phyloP scores from a whole-genome alignment of 169 alveolate genomes.

The Eimeria necatrix region DNA sequence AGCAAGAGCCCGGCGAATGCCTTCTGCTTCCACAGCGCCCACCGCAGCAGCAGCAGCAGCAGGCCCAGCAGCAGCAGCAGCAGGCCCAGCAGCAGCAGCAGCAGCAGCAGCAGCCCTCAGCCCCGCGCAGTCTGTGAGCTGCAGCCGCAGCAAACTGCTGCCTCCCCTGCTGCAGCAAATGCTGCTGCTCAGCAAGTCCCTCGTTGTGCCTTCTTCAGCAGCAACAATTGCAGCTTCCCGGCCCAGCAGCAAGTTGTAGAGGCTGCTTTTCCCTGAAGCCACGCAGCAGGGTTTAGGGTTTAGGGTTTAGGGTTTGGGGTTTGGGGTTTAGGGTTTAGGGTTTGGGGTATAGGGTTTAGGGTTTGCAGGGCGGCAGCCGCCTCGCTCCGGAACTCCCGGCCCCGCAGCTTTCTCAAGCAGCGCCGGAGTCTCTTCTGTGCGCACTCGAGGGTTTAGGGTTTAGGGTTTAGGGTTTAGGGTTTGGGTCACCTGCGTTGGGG shows the following conservation, averaged over 20 bases:
- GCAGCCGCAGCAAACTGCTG: neutral
- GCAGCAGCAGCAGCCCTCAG: neutral
- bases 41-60: neutral
- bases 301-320: conserved; percentile 39
- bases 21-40: conserved; percentile 58
- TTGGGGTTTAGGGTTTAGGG: neutral
- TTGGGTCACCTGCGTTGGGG: conserved; percentile 67
- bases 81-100: conserved; percentile 1
- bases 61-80: neutral
- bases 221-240: conserved; percentile 71
- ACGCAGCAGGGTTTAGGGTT: neutral
- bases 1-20: conserved; percentile 55
- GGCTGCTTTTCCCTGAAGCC: conserved; percentile 60
- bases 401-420: no score
- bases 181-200: conserved; percentile 30
- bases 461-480: conserved; percentile 37
- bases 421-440: no score
- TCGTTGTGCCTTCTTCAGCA: conserved; percentile 32
- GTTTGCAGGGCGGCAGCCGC: no score
- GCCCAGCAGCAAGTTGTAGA: conserved; percentile 44
- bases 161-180: conserved; percentile 39
- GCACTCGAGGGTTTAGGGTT: neutral
- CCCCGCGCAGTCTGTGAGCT: conserved; percentile 27
- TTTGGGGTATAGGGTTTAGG: no score
- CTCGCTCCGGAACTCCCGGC: no score